Base-by-base conservation (phyloP, 163 green algal species). In the Chlamydomonas reinhardtii region DNA sequence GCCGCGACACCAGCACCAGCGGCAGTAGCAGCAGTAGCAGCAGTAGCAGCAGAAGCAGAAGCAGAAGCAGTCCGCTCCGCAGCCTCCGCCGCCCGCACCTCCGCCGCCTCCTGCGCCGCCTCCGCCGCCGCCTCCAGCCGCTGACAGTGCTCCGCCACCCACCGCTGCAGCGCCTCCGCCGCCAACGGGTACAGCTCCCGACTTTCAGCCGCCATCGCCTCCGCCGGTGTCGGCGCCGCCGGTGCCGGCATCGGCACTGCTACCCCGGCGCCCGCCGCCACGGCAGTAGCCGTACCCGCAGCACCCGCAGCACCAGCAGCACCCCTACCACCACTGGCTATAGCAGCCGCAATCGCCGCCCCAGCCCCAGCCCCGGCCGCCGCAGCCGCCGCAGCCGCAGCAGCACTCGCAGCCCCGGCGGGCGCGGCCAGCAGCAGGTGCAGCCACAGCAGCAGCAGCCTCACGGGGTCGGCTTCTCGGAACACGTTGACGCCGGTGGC, bases 371-470 rank as follows among this genome's bases (percentile, higher is more conserved):
- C 22, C 6, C 3, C 56, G 25, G 56, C 6, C 5, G 22, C 19
- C 8, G 22, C 56, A 27, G 19, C 12, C 5, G 56, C 25, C 12
- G 19, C 56, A 65, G 19, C 17, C 6, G 59, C 59, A 6, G 24
- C 25, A 14, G 24, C 6, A 29, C 4, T 4, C 14, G 24, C 59
- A 29, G 59, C 59, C 0, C 19, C 59, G 2, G 9, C 59, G 0
- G 52, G 37, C 4, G 39, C 43, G 32, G 76, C 20, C 32, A 85
- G 48, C 66, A 85, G 66, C 48, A 76, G 1, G 68, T 85, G 78
- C 9, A 70, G 17, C 78, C 78, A 85, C 48, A 85, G 78, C 66
- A 76, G n/a, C n/a, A 76, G 78, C 43, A 71, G 20, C 43, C 34
- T 31, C 24, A 85, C 48, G 64, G 78, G 66, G 48, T 70, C 66